Evolutionary conservation across 2,329 filamentous ascomycete species (phyloP), one percentile per base, ranked within the genome.

Genomic region (Periconia sp.): DNA sequence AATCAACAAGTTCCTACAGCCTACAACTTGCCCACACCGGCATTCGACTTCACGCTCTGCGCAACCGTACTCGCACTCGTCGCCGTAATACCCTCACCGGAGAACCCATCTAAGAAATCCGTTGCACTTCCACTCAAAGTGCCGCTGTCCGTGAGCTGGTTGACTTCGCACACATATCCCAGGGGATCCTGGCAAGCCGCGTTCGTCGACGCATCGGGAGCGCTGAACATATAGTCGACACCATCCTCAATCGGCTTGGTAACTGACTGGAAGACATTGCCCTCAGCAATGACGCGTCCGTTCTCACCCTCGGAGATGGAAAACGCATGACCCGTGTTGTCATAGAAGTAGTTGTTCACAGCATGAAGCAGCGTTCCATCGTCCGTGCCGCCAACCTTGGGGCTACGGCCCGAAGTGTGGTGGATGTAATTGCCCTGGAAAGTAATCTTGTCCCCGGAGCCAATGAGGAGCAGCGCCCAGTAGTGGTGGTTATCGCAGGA

Each of bases 341-440:
- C 45, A 8, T 51, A 43, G 15, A 22, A 57, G 41, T 43, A 44
- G 43, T 57, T 57, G 39, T 57, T 57, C n/a, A 51, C 45, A 8
- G 54, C 54, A 23, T 57, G 54, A 8, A 57, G 39, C 5, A 55
- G 32, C 1, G 54, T 55, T 4, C 42, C 44, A n/a, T n/a, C n/a
- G n/a, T n/a, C n/a, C n/a, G n/a, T n/a, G 12, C 54, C 54, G 22
- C 47, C 49, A 21, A 57, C 33, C 34, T 53, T 53, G 13, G 56
- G 56, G n/a, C 36, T 37, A 32, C 56, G 56, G 9, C 50, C 58
- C 5, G 54, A 56, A 9, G 47, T 56, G 46, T 57, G 49, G 46
- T 59, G 53, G 36, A 60, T 48, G 45, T 61, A 61, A 50, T 61
- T 61, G 22, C 38, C 34, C 31, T 56, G 39, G 36, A 59, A 48